Base-by-base conservation (phyloP, 73 alveolate species). In the Tetrahymena elliotti region DNA sequence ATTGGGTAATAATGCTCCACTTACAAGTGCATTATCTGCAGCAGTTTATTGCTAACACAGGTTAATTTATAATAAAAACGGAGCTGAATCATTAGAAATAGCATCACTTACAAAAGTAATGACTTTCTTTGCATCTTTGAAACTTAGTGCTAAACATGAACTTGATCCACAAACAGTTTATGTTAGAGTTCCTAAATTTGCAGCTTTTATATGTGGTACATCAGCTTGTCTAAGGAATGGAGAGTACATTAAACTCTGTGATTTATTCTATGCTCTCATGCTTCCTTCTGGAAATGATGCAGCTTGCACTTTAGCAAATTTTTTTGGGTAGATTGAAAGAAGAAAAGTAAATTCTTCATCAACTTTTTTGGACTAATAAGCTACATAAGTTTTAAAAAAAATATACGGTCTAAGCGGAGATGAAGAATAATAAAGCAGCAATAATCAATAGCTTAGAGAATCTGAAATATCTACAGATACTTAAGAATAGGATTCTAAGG, bases 21-120 rank as follows among this genome's bases (percentile, higher is more conserved):
- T 68, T 27, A 68, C 88, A 8, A 68, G 88, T 18, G 88, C 88
- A n/a, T 68, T 68, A 68, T 68, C 88, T 68, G 88, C 88, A 24
- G 34, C 88, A 11, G 36, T 68, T 24, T 68, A 68, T 68, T 68
- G 88, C 38, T 31, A 68, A 68, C 16, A 68, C 22, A 68, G 88
- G n/a, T 16, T 68, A 10, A 68, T 68, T 24, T 68, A 68, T 68
- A 68, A 31, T 31, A 68, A 68, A 31, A 68, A 68, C 36, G 88
- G 88, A 68, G 16, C 88, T 68, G 88, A 68, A 16, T 35, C 88
- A 3, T 68, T 68, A 68, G 99, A 98, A 93, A 97, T 98, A 12
- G 99, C 99, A 93, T 94, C 98, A 33, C 93, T 98, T 5, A 98
- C 99, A 2, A 98, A 98, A 95, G 97, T 98, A 3, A 98, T 98